Evolutionary conservation across 352 stramenopile species (phyloP), one percentile per base, ranked within the genome.

Genomic region (Globisporangium uncinulatum): DNA sequence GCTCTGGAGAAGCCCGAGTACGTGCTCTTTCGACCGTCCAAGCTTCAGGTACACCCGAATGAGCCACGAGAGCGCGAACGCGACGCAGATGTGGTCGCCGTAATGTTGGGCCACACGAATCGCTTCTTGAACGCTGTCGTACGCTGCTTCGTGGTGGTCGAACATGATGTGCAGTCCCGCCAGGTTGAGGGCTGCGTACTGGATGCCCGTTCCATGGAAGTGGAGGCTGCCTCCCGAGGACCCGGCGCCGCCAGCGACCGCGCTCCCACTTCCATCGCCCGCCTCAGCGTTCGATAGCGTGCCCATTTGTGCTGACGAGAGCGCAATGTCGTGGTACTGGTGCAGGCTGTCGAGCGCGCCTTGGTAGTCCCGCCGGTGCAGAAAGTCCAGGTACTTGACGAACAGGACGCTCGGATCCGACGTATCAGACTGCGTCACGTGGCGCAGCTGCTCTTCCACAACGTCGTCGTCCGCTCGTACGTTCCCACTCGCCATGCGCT

Each of bases 51-150:
- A 75, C n/a, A 90, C 69, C 2, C 76, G 72, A 53, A 91, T 73
- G 41, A 95, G 74, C 90, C 92, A 98, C 21, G 79, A 84, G 3
- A 97, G 71, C 37, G 92, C 87, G 70, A 97, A 98, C 4, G 86
- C 88, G 17, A 98, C 92, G 58, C 92, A 98, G 2, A 95, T 74
- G 53, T 93, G 79, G 69, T 98, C 92, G 29, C 88, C 86, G 47
- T 96, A 83, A 59, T 97, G 88, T 57, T 98, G 92, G 7, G 90
- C 90, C 17, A 98, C 87, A 17, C 89, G 79, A 44, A 98, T 92
- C 3, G 91, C 86, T 69, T 98, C 94, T 54, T 97, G 79, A 11
- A 96, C 92, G 31, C 83, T 92, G 65, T 96, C 79, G 50, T 89
- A 69, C 11, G 89, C 81, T 8, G 91, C 66, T 32, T 68, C 49